These are phyloP conservation scores for Sisymbrium irio DNA, from an alignment of 345 rosid genomes.

Conservation along the genomic window DNA sequence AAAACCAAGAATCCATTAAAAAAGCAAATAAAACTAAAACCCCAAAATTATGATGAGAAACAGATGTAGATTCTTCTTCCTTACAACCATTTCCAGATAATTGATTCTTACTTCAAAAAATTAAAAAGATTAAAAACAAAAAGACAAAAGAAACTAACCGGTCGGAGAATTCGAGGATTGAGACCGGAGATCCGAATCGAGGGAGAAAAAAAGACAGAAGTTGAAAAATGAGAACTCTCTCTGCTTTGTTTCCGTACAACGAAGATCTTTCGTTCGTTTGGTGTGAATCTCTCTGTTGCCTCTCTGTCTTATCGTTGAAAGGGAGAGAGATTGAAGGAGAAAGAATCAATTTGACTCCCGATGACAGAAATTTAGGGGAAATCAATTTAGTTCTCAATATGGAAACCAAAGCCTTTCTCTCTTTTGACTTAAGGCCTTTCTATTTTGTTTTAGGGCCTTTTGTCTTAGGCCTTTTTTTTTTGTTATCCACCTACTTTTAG, in stretches of 20 bases:
- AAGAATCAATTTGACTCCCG: neutral
- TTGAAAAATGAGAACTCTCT: neutral
- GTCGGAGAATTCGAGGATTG: slow-evolving; percentile 13
- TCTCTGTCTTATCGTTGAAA: slow-evolving; percentile 6
- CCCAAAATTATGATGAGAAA: neutral
- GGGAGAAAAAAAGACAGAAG: neutral
- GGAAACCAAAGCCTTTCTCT: slow-evolving; percentile 16
- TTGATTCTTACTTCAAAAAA: neutral
- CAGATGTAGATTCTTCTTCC: neutral
- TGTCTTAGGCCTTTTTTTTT: neutral
- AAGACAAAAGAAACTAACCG: slow-evolving; percentile 2
- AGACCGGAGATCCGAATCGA: slow-evolving; percentile 16
- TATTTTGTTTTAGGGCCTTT: neutral
- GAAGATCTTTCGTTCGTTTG: neutral
- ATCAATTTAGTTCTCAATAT: slow-evolving; percentile 11
- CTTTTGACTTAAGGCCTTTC: neutral
- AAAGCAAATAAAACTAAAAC: neutral
- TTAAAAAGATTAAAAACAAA: neutral
- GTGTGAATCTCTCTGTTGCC: neutral
- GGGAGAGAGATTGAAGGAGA: neutral
- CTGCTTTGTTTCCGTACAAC: neutral
- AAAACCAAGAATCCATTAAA: neutral
- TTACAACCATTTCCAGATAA: neutral
- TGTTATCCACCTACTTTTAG: no score
- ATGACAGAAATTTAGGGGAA: slow-evolving; percentile 10